Evolutionary conservation across 192 early-diverging fungal species (phyloP).

Genomic region (Rhizoclosmatium globosum): DNA sequence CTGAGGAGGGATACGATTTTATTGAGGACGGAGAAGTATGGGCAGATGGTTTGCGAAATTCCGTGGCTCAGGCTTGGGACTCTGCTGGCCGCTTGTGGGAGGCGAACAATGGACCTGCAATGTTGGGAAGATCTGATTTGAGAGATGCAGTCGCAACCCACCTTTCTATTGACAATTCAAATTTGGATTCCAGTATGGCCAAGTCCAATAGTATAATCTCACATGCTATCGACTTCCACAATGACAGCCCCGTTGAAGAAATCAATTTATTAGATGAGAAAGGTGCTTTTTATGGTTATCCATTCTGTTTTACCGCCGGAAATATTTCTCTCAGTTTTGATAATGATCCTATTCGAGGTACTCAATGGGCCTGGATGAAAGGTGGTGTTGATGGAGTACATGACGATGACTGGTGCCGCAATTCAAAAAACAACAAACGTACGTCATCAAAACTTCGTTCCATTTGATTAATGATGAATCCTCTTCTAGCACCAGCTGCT

Average conservation of each 20-base stretch:
- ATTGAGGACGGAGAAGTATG: constrained; percentile 31
- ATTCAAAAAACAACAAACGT: constrained; percentile 44
- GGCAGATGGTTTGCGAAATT: constrained; percentile 54
- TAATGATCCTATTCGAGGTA: constrained; percentile 23
- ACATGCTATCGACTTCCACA: constrained; percentile 13
- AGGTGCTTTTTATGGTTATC: constrained; percentile 51
- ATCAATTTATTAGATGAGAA: constrained; percentile 43
- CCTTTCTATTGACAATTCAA: too few relatives aligned
- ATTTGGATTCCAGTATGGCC: neutral
- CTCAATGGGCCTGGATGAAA: constrained; percentile 44
- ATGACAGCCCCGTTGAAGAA: constrained; percentile 48
- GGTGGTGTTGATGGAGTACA: constrained; percentile 37
- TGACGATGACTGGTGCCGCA: constrained; percentile 50
- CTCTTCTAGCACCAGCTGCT: constrained; percentile 28
- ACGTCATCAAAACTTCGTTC: neutral
- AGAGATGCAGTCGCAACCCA: neutral
- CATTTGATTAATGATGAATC: neutral
- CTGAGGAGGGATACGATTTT: constrained; percentile 25
- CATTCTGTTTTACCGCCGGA: constrained; percentile 49
- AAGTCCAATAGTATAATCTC: neutral
- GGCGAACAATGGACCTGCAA: constrained; percentile 51
- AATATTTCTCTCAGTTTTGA: constrained; percentile 42
- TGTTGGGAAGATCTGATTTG: constrained; percentile 42
- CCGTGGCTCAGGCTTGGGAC: constrained; percentile 45
- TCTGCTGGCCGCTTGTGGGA: constrained; percentile 39